Conservation (phyloP, 2,329 filamentous ascomycete species). For the Fusarium continuum region DNA sequence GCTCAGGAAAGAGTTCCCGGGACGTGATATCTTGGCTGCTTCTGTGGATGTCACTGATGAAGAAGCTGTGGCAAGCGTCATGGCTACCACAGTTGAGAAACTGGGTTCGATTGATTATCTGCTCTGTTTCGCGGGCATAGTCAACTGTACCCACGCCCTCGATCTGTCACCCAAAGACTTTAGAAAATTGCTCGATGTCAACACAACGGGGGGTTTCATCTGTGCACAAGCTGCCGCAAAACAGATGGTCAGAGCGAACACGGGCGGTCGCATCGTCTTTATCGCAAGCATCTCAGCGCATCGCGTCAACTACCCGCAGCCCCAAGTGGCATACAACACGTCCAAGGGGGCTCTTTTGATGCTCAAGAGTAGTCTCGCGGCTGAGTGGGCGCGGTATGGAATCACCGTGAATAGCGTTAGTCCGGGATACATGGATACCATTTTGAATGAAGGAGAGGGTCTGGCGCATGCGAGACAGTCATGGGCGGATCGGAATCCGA, state of each 20-base stretch:
- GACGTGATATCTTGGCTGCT: background rate
- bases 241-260: slow-evolving; percentile 61
- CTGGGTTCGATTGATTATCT: slow-evolving; percentile 8
- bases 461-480: slow-evolving; percentile 50
- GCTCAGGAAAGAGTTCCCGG: background rate
- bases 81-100: background rate
- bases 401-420: slow-evolving; percentile 76
- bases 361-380: slow-evolving; percentile 60
- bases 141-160: slow-evolving; percentile 68
- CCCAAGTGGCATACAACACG: slow-evolving; percentile 76
- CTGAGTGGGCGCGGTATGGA: slow-evolving; percentile 75
- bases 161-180: slow-evolving; percentile 68
- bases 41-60: slow-evolving; percentile 16
- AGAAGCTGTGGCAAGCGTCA: background rate
- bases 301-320: slow-evolving; percentile 75
- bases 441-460: slow-evolving; percentile 72
- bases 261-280: slow-evolving; percentile 70
- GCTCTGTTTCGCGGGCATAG: slow-evolving; percentile 57
- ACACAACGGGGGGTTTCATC: slow-evolving; percentile 75
- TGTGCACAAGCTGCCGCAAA: slow-evolving; percentile 70
- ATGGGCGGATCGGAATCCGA: slow-evolving; percentile 69
- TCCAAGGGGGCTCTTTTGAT: slow-evolving; percentile 73
- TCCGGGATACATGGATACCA: slow-evolving; percentile 81
- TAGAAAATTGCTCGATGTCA: slow-evolving; percentile 73
- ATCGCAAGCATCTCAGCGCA: slow-evolving; percentile 75